Evolutionary conservation across 805 yeast genomes (phyloP).

Genomic region (Starmerella floricola): DNA sequence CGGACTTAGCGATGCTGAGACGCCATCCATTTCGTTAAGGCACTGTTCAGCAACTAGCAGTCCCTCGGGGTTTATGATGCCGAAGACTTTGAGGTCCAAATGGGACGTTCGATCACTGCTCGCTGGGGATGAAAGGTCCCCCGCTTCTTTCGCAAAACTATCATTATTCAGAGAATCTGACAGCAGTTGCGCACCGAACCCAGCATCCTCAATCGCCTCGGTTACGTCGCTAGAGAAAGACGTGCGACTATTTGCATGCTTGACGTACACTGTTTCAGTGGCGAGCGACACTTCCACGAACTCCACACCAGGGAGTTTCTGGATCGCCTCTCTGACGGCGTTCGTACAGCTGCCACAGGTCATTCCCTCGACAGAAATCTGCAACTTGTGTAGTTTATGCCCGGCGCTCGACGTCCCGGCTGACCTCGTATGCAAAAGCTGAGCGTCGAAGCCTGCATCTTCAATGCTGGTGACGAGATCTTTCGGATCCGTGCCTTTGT

Average conservation of each 20-base stretch:
- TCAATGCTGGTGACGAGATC: constrained; percentile 47
- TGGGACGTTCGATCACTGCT: constrained; percentile 1
- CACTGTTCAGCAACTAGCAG: constrained; percentile 39
- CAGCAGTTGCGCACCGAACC: constrained; percentile 44
- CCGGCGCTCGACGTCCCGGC: background rate
- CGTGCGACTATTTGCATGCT: constrained; percentile 33
- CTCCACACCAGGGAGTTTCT: constrained; percentile 39
- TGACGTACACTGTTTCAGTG: constrained; percentile 58
- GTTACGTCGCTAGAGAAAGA: constrained; percentile 30
- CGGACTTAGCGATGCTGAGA: constrained; percentile 23
- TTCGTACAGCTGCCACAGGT: constrained; percentile 81
- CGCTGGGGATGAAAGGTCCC: too few relatives aligned
- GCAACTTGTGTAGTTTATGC: constrained; percentile 6
- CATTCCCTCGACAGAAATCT: constrained; percentile 53
- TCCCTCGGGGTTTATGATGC: constrained; percentile 54
- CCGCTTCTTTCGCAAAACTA: too few relatives aligned
- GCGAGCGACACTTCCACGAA: constrained; percentile 55
- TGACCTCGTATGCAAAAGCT: constrained; percentile 3
- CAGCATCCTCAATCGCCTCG: constrained; percentile 59
- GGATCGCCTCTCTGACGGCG: constrained; percentile 47
- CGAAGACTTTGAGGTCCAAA: constrained; percentile 33
- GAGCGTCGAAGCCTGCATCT: constrained; percentile 62
- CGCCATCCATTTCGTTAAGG: constrained; percentile 38
- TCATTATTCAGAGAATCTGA: too few relatives aligned
- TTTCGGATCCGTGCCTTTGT: constrained; percentile 32